Conservation (phyloP, 768 basidiomycete species). For the Tylopilus plumbeoviolaceoides region DNA sequence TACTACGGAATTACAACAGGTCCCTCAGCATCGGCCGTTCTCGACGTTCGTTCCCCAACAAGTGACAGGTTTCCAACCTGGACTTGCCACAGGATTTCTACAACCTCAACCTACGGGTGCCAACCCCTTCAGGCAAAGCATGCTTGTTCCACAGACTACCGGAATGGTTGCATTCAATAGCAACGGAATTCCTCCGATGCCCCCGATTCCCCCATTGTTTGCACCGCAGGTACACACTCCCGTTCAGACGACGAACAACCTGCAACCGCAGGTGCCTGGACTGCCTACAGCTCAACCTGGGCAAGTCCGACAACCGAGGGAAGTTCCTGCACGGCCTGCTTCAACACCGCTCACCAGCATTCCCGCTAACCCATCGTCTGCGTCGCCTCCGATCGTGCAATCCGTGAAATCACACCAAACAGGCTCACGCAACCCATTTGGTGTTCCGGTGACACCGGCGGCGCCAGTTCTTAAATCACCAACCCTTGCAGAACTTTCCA, state of each 20-base stretch:
- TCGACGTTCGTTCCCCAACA: conserved; percentile 56
- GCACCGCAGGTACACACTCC: conserved; percentile 6
- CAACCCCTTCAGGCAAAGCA: conserved; percentile 84
- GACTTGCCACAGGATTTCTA: conserved; percentile 45
- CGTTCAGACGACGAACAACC: conserved; percentile 9
- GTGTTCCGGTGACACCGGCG: conserved; percentile 55
- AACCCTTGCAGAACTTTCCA: conserved; percentile 76
- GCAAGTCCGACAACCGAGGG: conserved; percentile 13
- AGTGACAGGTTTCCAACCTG: conserved; percentile 39
- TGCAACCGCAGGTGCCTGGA: conserved; percentile 14
- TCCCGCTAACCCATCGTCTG: conserved; percentile 20
- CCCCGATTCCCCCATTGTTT: conserved; percentile 2
- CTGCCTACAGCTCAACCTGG: conserved; percentile 4
- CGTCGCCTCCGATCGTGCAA: conserved; percentile 47
- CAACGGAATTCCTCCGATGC: conserved; percentile 17
- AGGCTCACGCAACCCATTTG: conserved; percentile 94
- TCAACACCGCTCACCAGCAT: conserved; percentile 65
- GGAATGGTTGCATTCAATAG: conserved; percentile 47
- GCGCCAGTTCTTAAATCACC: conserved; percentile 73
- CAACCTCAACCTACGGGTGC: conserved; percentile 55
- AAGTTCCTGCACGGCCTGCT: conserved; percentile 54
- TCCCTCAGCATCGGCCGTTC: conserved; percentile 49
- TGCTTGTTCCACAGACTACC: conserved; percentile 62
- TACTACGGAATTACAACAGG: conserved; percentile 35
- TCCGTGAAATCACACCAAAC: conserved; percentile 86